Base-by-base conservation (phyloP, 192 early-diverging fungal species). In the Chytriomyces confervae region DNA sequence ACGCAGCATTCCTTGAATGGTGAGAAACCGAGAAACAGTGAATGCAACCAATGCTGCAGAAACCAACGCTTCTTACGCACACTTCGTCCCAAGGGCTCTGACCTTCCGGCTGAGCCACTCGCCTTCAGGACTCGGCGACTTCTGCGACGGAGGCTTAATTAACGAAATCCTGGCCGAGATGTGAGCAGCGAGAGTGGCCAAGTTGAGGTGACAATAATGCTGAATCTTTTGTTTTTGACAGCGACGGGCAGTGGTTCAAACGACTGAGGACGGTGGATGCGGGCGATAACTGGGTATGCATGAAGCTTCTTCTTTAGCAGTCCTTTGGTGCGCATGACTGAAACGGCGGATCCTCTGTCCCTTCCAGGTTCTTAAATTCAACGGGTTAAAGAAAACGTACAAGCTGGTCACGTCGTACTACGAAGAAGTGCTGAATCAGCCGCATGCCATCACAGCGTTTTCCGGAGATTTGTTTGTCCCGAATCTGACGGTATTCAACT, bases 181-280 rank as follows among this genome's bases (percentile, higher is more conserved):
- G 94, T 95, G 91, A 90, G 90, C 83, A 47, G 24, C 51, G 3
- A 10, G 61, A 20, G 65, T 18, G 11, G n/a, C 75, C 36, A n/a
- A 10, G 16, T 7, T 27, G 5, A 7, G 45, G 13, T 44, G 27
- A 13, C 18, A 10, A 16, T 48, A 24, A 46, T 9, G 6, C 71
- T 16, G 45, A 20, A 7, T 13, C 18, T 46, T 24, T n/a, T 63
- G 13, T 24, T 57, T 63, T 45, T 70, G 27, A 45, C 53, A 97
- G 96, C 78, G 95, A 98, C 83, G 83, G 92, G 18, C 87, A 89
- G 60, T 98, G 95, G 95, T 97, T 99, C 91, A 95, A 95, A 72
- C 79, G 88, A 13, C 86, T 90, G 47, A 88, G 90, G 7, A 84
- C 89, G 2, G 83, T 89, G 10, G 92, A 94, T 64, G 87, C 90